A percentile compares a stretch with the other conserved stretches of the same genome.
phyloP scores from a whole-genome alignment of 768 basidiomycete genomes.

The Mycena albidolilacea region DNA sequence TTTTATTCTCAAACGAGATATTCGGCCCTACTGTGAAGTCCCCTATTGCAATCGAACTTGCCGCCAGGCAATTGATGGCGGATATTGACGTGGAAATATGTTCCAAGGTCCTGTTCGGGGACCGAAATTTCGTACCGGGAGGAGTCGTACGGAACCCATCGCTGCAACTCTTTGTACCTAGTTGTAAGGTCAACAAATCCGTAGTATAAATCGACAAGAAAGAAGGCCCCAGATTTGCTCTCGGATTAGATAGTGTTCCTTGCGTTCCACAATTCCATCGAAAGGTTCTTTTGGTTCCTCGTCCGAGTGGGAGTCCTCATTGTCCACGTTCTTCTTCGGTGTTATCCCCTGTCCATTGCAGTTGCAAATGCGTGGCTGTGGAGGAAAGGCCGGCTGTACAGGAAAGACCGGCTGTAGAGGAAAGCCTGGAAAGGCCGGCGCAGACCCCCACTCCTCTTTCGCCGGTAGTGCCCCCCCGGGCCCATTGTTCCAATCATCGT shows the following conservation, averaged over 20 bases:
- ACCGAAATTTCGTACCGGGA: slow-evolving; percentile 28
- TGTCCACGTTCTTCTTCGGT: slow-evolving; percentile 6
- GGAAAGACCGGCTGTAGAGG: no score
- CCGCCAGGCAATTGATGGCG: slow-evolving; percentile 26
- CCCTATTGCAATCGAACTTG: slow-evolving; percentile 4
- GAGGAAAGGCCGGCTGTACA: no score
- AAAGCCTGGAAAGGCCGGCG: slow-evolving; percentile 8
- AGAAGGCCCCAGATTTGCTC: slow-evolving; percentile 25
- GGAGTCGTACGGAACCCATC: slow-evolving; percentile 42
- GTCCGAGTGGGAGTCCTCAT: slow-evolving; percentile 17
- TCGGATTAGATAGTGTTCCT: slow-evolving; percentile 32
- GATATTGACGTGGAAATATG: slow-evolving; percentile 42
- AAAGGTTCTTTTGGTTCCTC: slow-evolving; percentile 21
- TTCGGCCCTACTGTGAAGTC: no score
- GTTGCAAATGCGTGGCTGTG: slow-evolving; percentile 3
- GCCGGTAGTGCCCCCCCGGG: slow-evolving; percentile 3
- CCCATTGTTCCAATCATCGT: slow-evolving; percentile 9
- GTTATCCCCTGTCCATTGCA: background rate
- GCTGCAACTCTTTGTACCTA: slow-evolving; percentile 4
- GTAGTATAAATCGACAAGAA: background rate
- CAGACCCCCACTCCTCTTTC: slow-evolving; percentile 14
- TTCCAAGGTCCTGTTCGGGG: slow-evolving; percentile 36
- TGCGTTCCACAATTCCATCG: slow-evolving; percentile 30
- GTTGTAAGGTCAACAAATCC: background rate
- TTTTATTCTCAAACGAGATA: no score